Base-by-base conservation (phyloP, 768 basidiomycete genomes). In the Collybiopsis luxurians region DNA sequence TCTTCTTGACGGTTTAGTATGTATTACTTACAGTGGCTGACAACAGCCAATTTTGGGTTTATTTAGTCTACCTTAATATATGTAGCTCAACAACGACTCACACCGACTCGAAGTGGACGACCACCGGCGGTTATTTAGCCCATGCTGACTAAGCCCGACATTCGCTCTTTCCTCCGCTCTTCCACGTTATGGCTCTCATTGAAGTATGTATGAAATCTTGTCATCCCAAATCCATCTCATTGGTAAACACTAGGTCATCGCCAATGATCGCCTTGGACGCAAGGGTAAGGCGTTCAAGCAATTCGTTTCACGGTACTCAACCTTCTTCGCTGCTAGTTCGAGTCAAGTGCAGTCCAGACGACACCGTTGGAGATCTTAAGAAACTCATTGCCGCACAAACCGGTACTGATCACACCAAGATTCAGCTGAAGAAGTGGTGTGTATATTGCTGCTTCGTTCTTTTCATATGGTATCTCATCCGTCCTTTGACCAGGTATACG, bases 341-440 rank as follows among this genome's bases (percentile, higher is more conserved):
- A 61, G 93, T 98, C 67, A 97, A 98, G 73, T 97, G 95, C 76
- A 89, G 87, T 71, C 84, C 92, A 4, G 87, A 96, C 13, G 97
- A 99, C 69, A 98, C 97, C 1, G 92, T 99, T 34, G 96, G 96
- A 40, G 96, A 98, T 69, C 79, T 99, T 60, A 98, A 98, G 82
- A 90, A 89, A 71, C 86, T 99, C 59, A 98, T 99, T 63, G 96
- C 89, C 1, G 96, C 95, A 0, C 97, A 99, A 71, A 97, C 84
- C 0, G 97, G 97, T 53, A 97, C 96, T 15, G 85, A 92, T 66
- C 65, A 75, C 3, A 74, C 71, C 31, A 98, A 96, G 83, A 96
- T 99, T 57, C 82, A 86, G 66, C 75, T 99, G 52, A 98, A 97
- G 87, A 98, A 98, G 82, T 98, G 95, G 97, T 92, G 62, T 57